Evolutionary conservation across 805 yeast species (phyloP).

Genomic region (Pichia phayaonensis): DNA sequence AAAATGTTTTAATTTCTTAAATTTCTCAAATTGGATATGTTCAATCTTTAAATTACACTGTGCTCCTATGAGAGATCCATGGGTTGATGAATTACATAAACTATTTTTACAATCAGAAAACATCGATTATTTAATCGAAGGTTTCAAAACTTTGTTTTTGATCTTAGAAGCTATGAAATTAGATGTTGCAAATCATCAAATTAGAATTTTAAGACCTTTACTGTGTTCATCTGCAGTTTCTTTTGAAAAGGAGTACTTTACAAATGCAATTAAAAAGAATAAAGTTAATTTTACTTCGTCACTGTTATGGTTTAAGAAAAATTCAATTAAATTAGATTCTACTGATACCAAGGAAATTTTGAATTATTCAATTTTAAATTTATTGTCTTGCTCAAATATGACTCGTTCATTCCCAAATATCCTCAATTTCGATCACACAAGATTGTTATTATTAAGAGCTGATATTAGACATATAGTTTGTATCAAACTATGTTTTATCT

Average conservation of each 20-base stretch:
- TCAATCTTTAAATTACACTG: slow-evolving; percentile 79
- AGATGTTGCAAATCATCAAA: slow-evolving; percentile 93
- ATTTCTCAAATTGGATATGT: slow-evolving; percentile 67
- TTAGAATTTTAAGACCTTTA: slow-evolving; percentile 75
- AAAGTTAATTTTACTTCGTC: slow-evolving; percentile 56
- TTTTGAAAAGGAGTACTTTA: slow-evolving; percentile 80
- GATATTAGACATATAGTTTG: slow-evolving; percentile 83
- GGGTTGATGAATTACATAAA: slow-evolving; percentile 77
- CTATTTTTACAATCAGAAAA: slow-evolving; percentile 43
- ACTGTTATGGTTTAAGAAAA: slow-evolving; percentile 54
- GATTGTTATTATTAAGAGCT: slow-evolving; percentile 70
- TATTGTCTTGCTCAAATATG: slow-evolving; percentile 74
- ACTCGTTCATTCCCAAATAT: slow-evolving; percentile 77
- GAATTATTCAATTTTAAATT: slow-evolving; percentile 48
- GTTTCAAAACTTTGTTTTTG: slow-evolving; percentile 68
- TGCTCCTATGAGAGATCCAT: slow-evolving; percentile 90
- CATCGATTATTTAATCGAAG: slow-evolving; percentile 53
- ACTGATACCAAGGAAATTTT: slow-evolving; percentile 28
- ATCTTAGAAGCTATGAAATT: slow-evolving; percentile 90
- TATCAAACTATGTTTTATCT: slow-evolving; percentile 60
- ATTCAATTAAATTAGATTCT: slow-evolving; percentile 18
- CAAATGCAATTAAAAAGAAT: slow-evolving; percentile 42
- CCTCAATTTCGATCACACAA: slow-evolving; percentile 74
- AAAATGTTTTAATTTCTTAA: slow-evolving; percentile 65
- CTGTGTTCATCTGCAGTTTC: slow-evolving; percentile 81